Evolutionary conservation across 148 eudicot species (phyloP).

Genomic region (Vaccinium vitisidaea): DNA sequence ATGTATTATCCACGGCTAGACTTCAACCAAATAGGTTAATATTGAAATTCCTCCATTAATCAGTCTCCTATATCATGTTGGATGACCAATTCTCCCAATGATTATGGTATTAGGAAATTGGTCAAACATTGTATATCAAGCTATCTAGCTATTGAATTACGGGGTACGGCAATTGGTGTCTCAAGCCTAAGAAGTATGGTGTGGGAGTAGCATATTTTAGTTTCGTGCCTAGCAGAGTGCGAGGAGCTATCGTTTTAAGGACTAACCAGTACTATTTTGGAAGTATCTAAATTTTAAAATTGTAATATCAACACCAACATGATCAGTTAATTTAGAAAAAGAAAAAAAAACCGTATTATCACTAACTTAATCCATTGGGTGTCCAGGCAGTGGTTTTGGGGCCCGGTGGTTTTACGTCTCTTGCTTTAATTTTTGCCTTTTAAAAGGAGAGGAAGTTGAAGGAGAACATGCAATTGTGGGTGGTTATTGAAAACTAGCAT

Average conservation of each 20-base stretch:
- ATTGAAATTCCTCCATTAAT: too few species aligned
- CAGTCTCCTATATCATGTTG: too few species aligned
- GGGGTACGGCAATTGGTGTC: not conserved
- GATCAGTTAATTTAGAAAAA: not conserved
- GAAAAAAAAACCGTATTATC: too few species aligned
- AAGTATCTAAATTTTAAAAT: not conserved
- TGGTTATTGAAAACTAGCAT: not conserved
- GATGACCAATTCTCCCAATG: too few species aligned
- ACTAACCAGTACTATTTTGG: not conserved
- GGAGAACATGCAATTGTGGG: not conserved
- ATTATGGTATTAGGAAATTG: too few species aligned
- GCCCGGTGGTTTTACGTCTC: not conserved
- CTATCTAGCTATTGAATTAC: not conserved
- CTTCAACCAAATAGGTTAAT: too few species aligned
- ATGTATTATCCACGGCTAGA: not conserved
- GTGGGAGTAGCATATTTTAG: constrained; percentile 3
- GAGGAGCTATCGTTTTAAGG: not conserved
- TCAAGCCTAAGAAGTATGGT: not conserved
- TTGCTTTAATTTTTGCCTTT: not conserved
- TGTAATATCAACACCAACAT: not conserved
- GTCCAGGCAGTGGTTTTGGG: not conserved
- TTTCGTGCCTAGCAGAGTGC: not conserved
- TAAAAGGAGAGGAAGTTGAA: constrained; percentile 7
- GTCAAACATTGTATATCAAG: too few species aligned
- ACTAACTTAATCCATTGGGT: not conserved